Percentiles rank a stretch among this genome's conserved stretches.
These are phyloP conservation scores for Starmerella khaoyaiensis DNA, from an alignment of 805 yeast species.

Conservation along the genomic window DNA sequence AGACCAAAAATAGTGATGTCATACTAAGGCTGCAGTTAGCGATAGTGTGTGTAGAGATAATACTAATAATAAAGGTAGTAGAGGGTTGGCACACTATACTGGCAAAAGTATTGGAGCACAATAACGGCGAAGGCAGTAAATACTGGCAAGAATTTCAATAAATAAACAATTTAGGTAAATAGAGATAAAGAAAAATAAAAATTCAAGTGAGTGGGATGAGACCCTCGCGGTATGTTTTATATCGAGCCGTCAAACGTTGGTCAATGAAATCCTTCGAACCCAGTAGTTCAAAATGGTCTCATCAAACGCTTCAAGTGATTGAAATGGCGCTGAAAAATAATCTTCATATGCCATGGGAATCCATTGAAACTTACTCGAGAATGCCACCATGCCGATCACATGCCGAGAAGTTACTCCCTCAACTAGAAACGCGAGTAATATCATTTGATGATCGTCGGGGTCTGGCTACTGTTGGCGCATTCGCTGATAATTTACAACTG, in stretches of 20 bases:
- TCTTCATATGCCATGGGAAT: slow-evolving; percentile 3
- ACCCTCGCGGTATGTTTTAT: too few species aligned
- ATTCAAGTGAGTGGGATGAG: too few species aligned
- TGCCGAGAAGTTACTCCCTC: slow-evolving; percentile 7
- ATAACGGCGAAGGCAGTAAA: too few species aligned
- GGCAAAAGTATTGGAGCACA: too few species aligned
- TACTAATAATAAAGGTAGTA: too few species aligned
- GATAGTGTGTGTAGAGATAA: too few species aligned
- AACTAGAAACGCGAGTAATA: slow-evolving; percentile 6
- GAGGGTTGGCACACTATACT: too few species aligned
- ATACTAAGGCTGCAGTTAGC: slow-evolving; percentile 6
- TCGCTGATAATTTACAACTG: slow-evolving; percentile 6
- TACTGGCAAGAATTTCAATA: too few species aligned
- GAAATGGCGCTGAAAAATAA: slow-evolving; percentile 6
- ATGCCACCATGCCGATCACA: slow-evolving; percentile 6
- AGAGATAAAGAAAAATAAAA: too few species aligned
- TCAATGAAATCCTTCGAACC: too few species aligned
- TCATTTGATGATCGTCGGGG: not conserved
- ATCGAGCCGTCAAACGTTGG: too few species aligned
- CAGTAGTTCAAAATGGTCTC: slow-evolving; percentile 7
- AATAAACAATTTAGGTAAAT: too few species aligned
- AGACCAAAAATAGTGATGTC: slow-evolving; percentile 32
- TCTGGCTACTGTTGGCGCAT: slow-evolving; percentile 6
- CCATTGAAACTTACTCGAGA: slow-evolving; percentile 5
- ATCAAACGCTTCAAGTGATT: slow-evolving; percentile 9